Percentiles rank a stretch among this genome's conserved stretches.
Conservation (phyloP, 2,329 filamentous ascomycete species). For the Truncatella angustata region DNA sequence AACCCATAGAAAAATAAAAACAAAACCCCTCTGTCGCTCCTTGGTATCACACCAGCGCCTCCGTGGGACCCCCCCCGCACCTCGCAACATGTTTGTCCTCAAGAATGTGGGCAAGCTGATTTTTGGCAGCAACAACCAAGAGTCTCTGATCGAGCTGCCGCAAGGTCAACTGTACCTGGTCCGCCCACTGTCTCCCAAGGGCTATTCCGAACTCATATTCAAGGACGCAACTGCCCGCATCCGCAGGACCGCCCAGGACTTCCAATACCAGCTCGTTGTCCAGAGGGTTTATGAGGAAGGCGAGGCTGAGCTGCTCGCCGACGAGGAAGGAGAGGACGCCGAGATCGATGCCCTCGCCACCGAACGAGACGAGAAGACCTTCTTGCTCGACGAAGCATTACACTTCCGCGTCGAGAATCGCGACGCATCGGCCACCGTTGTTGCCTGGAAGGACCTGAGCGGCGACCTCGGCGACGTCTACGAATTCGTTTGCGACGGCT, state of each 20-base stretch:
- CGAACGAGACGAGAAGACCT: slow-evolving; percentile 96
- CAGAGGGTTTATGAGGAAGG: slow-evolving; percentile 97
- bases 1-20: background rate
- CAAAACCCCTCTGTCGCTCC: background rate
- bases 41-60: background rate
- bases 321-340: slow-evolving; percentile 83
- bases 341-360: slow-evolving; percentile 69
- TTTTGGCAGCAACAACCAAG: slow-evolving; percentile 83
- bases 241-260: slow-evolving; percentile 89
- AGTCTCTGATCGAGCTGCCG: slow-evolving; percentile 89
- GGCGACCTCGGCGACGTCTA: slow-evolving; percentile 94
- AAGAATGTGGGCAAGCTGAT: slow-evolving; percentile 77
- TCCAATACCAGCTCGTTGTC: slow-evolving; percentile 94
- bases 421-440: slow-evolving; percentile 76
- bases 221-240: slow-evolving; percentile 93
- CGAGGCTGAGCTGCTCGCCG: slow-evolving; percentile 85
- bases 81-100: slow-evolving; percentile 38
- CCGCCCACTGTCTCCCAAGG: slow-evolving; percentile 90
- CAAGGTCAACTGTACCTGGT: slow-evolving; percentile 98
- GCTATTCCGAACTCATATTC: slow-evolving; percentile 98
- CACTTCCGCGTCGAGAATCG: slow-evolving; percentile 83
- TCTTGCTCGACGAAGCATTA: slow-evolving; percentile 88
- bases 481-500: slow-evolving; percentile 91
- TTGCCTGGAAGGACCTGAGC: slow-evolving; percentile 93
- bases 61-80: background rate